Evolutionary conservation across 495 filamentous ascomycete genomes (phyloP).

Genomic region (Penicillium crystallinum): DNA sequence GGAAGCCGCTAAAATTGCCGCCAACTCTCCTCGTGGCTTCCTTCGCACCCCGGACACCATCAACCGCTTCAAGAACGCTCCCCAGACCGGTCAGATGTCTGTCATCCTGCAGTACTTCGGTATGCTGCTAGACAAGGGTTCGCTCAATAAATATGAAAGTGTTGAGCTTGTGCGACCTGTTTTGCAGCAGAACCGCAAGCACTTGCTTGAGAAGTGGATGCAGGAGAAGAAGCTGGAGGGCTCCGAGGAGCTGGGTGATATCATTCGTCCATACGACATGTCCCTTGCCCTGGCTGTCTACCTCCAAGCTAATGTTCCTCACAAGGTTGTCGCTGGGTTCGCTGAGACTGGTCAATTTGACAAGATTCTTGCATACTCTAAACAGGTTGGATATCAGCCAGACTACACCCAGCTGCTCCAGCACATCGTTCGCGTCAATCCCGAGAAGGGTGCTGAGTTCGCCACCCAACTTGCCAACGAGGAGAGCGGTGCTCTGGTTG

Average conservation of each 20-base stretch:
- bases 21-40: constrained; percentile 94
- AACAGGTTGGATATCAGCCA: constrained; percentile 76
- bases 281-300: constrained; percentile 82
- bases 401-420: constrained; percentile 88
- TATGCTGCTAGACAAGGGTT: constrained; percentile 91
- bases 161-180: constrained; percentile 91
- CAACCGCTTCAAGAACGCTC: constrained; percentile 84
- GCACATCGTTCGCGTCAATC: constrained; percentile 86
- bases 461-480: constrained; percentile 81
- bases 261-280: constrained; percentile 83
- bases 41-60: constrained; percentile 90
- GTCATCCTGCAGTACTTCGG: constrained; percentile 97
- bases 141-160: constrained; percentile 87
- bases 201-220: constrained; percentile 96
- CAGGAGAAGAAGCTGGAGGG: constrained; percentile 90
- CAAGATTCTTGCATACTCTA: constrained; percentile 85
- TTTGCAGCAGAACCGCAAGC: constrained; percentile 86
- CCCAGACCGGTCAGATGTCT: constrained; percentile 70
- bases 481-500: constrained; percentile 77
- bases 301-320: constrained; percentile 74
- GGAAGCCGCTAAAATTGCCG: constrained; percentile 90
- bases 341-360: constrained; percentile 96
- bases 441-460: constrained; percentile 93
- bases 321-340: constrained; percentile 91
- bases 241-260: constrained; percentile 93